These are phyloP conservation scores for Cornus suecica DNA, from an alignment of 148 eudicot species.

Conservation along the genomic window DNA sequence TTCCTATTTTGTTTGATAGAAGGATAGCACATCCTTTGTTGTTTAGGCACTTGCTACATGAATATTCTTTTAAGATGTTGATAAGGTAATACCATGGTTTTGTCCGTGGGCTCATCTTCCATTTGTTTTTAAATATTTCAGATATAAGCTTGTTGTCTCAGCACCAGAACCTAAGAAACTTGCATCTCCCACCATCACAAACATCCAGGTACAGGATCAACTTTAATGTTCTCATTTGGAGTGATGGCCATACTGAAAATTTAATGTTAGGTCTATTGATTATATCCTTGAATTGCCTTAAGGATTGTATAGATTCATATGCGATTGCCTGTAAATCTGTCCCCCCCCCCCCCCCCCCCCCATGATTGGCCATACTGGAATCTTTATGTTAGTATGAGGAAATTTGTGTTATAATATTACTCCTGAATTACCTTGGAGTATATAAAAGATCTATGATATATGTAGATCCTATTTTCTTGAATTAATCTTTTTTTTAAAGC, in stretches of 20 bases:
- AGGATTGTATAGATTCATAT: background rate
- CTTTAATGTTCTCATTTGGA: background rate
- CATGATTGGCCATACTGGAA: background rate
- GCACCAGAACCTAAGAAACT: conserved; percentile 81
- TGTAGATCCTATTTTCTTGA: too few species aligned
- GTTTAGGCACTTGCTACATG: background rate
- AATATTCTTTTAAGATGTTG: conserved; percentile 1
- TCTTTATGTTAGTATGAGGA: background rate
- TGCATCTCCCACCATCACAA: conserved; percentile 76
- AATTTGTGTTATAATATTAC: background rate
- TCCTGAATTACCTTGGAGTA: background rate
- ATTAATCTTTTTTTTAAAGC: too few species aligned
- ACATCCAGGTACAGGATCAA: conserved; percentile 68
- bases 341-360: too few species aligned
- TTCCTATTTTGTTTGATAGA: too few species aligned
- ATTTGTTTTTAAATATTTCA: conserved; percentile 31
- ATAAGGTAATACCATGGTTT: background rate
- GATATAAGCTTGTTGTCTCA: conserved; percentile 88
- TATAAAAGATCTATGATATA: background rate
- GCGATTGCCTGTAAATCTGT: background rate
- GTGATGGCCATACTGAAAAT: background rate
- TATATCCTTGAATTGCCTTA: background rate
- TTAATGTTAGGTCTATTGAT: background rate
- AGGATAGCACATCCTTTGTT: background rate
- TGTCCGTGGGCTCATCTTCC: background rate